These are phyloP conservation scores for Zygoascus tannicola DNA, from an alignment of 805 yeast species.

Conservation along the genomic window DNA sequence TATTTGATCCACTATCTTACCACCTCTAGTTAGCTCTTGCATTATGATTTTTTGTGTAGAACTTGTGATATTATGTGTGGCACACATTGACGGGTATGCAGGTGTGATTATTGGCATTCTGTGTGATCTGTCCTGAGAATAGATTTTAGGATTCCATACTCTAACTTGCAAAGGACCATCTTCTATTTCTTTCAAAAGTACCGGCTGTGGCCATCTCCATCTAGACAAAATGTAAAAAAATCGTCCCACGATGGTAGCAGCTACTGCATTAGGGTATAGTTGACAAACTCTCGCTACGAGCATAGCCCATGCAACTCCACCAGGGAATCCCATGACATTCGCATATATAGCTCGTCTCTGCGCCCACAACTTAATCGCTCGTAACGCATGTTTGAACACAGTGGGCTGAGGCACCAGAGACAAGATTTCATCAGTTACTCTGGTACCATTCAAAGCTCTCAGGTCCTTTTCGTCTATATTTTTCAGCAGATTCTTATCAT, in stretches of 20 bases:
- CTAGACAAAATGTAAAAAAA: slow-evolving; percentile 77
- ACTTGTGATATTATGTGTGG: slow-evolving; percentile 87
- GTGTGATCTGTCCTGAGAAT: slow-evolving; percentile 82
- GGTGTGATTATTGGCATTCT: slow-evolving; percentile 98
- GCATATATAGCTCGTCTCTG: slow-evolving; percentile 90
- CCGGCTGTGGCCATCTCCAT: slow-evolving; percentile 99
- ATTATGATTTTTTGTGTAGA: slow-evolving; percentile 80
- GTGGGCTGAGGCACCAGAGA: slow-evolving; percentile 85
- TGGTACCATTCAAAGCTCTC: slow-evolving; percentile 86
- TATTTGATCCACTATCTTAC: slow-evolving; percentile 60
- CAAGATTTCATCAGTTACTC: slow-evolving; percentile 93
- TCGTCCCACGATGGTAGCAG: slow-evolving; percentile 82
- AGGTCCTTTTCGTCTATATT: slow-evolving; percentile 88
- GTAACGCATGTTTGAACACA: slow-evolving; percentile 82
- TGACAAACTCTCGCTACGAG: slow-evolving; percentile 96
- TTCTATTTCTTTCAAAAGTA: slow-evolving; percentile 80
- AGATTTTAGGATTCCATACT: slow-evolving; percentile 92
- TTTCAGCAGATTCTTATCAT: slow-evolving; percentile 74
- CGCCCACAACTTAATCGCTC: slow-evolving; percentile 96
- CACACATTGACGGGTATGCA: slow-evolving; percentile 98
- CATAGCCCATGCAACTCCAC: slow-evolving; percentile 99
- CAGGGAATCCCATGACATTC: slow-evolving; percentile 94
- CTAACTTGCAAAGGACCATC: slow-evolving; percentile 95
- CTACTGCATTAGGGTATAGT: slow-evolving; percentile 89
- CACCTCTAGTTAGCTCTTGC: slow-evolving; percentile 72